These are phyloP conservation scores for Beauveria varroae DNA, from an alignment of 2,329 filamentous ascomycete genomes.

Conservation along the genomic window DNA sequence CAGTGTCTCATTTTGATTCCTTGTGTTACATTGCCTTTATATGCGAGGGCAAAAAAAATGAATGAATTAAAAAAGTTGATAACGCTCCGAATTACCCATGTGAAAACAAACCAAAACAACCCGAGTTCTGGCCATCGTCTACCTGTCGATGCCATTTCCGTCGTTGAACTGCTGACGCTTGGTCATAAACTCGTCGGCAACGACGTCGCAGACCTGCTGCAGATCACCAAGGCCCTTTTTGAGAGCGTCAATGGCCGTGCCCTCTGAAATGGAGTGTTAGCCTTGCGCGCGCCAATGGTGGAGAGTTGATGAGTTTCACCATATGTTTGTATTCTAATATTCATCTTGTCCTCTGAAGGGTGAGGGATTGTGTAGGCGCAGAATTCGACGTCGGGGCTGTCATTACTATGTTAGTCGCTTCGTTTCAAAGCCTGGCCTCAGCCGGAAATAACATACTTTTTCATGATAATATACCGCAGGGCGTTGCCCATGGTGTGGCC, in stretches of 20 bases:
- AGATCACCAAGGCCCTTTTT: constrained; percentile 86
- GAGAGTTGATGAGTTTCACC: constrained; percentile 46
- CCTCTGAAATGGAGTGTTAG: constrained; percentile 44
- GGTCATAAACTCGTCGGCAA: constrained; percentile 78
- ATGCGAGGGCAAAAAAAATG: neutral
- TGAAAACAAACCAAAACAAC: too few species aligned
- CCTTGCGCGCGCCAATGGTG: neutral
- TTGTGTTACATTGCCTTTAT: neutral
- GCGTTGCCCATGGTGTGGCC: constrained; percentile 95
- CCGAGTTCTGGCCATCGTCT: neutral
- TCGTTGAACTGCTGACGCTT: constrained; percentile 37
- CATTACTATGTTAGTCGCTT: too few species aligned
- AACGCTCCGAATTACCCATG: constrained; percentile 1
- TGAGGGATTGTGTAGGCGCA: constrained; percentile 98
- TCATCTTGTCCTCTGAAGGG: constrained; percentile 94
- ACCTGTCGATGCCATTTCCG: constrained; percentile 26
- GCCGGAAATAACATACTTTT: constrained; percentile 63
- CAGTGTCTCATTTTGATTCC: neutral
- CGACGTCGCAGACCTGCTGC: constrained; percentile 86
- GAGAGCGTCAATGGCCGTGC: constrained; percentile 74
- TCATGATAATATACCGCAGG: constrained; percentile 92
- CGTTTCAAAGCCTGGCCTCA: neutral
- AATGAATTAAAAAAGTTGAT: neutral
- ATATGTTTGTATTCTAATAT: constrained; percentile 93
- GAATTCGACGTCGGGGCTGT: constrained; percentile 84